phyloP scores from a whole-genome alignment of 805 yeast genomes.

The Candida broadrunensis region DNA sequence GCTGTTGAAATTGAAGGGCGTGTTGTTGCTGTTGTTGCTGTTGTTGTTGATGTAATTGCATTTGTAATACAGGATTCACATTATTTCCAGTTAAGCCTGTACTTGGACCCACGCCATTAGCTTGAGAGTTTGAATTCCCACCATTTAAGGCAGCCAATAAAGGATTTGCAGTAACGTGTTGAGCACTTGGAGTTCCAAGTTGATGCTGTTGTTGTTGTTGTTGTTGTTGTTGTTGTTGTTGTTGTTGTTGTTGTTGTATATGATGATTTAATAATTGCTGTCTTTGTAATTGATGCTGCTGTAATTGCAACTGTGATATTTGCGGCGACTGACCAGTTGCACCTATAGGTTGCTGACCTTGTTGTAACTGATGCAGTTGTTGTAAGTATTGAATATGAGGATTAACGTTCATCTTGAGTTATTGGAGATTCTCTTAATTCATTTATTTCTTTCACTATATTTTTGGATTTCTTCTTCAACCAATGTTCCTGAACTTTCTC shows the following conservation, averaged over 20 bases:
- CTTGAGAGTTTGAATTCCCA: constrained; percentile 11
- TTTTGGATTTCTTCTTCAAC: too few species aligned
- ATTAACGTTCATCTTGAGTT: constrained; percentile 29
- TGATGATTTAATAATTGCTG: constrained; percentile 32
- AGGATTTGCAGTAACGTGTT: constrained; percentile 25
- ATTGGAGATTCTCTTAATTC: too few species aligned
- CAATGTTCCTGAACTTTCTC: too few species aligned
- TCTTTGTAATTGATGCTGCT: constrained; percentile 33
- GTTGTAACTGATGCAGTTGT: constrained; percentile 23
- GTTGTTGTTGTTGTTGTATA: constrained; percentile 27
- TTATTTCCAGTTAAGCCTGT: constrained; percentile 11
- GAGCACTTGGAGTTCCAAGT: constrained; percentile 13
- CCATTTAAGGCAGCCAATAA: constrained; percentile 36
- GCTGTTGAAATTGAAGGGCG: constrained; percentile 19
- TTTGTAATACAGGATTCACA: constrained; percentile 27
- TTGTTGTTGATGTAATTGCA: constrained; percentile 22
- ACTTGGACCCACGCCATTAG: constrained; percentile 10
- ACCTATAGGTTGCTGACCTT: constrained; percentile 17
- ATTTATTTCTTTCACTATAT: too few species aligned
- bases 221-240: constrained; percentile 22
- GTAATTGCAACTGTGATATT: constrained; percentile 28
- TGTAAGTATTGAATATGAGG: constrained; percentile 44
- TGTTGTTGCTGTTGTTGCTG: constrained; percentile 13
- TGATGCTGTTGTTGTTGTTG: constrained; percentile 17
- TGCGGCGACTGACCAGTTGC: constrained; percentile 31